phyloP scores from a whole-genome alignment of 2,329 filamentous ascomycete species.

The Arthroderma uncinatum region DNA sequence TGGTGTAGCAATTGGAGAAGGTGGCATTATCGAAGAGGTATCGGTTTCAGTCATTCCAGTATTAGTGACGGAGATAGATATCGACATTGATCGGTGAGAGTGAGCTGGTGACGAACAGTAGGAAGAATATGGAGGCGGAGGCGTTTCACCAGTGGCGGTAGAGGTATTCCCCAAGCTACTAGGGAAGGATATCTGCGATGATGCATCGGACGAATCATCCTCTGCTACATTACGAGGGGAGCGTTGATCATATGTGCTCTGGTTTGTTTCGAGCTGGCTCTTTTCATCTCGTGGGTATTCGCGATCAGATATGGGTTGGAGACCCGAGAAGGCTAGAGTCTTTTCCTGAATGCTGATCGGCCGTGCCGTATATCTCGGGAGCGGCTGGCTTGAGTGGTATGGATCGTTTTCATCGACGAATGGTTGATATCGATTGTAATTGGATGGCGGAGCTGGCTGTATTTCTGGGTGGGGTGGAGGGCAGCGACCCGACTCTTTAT shows the following conservation, averaged over 20 bases:
- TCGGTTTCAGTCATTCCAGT: slow-evolving; percentile 9
- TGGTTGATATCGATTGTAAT: slow-evolving; percentile 2
- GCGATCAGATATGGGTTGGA: neutral
- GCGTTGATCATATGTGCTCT: slow-evolving; percentile 14
- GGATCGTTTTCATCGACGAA: slow-evolving; percentile 19
- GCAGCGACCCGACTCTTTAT: neutral
- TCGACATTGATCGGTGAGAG: slow-evolving; percentile 21
- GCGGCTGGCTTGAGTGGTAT: slow-evolving; percentile 26
- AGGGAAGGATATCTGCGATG: slow-evolving; percentile 32
- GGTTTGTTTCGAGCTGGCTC: neutral
- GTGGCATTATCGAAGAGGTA: slow-evolving; percentile 5
- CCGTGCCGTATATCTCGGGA: slow-evolving; percentile 33
- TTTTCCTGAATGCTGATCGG: slow-evolving; percentile 32
- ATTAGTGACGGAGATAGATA: slow-evolving; percentile 23
- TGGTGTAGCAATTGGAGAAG: slow-evolving; percentile 21
- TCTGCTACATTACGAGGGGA: slow-evolving; percentile 12
- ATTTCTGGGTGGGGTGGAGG: neutral
- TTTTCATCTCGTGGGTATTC: slow-evolving; percentile 4
- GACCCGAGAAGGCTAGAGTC: slow-evolving; percentile 21
- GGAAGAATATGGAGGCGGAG: slow-evolving; percentile 33
- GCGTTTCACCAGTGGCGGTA: slow-evolving; percentile 34
- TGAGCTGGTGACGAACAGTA: slow-evolving; percentile 21
- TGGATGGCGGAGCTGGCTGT: neutral
- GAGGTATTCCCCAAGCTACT: slow-evolving; percentile 37
- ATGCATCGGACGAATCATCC: slow-evolving; percentile 28